A percentile compares a stretch with the other conserved stretches of the same genome.
These are phyloP conservation scores for Fusarium sp. DNA, from an alignment of 2,329 filamentous ascomycete species.

Conservation along the genomic window DNA sequence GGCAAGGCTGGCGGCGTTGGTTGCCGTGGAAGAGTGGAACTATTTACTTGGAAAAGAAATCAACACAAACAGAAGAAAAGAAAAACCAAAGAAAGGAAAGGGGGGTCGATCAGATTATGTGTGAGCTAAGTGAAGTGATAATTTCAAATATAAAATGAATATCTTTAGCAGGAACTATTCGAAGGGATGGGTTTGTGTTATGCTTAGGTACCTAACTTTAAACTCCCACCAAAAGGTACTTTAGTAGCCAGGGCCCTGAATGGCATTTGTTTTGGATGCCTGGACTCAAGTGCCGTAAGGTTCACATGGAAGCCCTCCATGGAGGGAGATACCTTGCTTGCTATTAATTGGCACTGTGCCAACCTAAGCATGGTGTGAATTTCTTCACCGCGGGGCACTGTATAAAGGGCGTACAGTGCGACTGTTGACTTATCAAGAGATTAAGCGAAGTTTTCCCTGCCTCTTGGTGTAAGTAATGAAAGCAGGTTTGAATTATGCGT, in stretches of 20 bases:
- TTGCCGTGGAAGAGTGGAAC: conserved; percentile 45
- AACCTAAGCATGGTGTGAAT: conserved; percentile 25
- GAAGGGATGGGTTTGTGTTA: conserved; percentile 11
- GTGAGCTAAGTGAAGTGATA: conserved; percentile 17
- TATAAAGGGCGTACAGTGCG: conserved; percentile 22
- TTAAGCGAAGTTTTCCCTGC: conserved; percentile 31
- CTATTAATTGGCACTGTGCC: conserved; percentile 14
- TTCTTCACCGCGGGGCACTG: conserved; percentile 28
- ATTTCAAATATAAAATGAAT: conserved; percentile 21
- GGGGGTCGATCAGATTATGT: conserved; percentile 9
- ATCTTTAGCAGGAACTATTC: neutral
- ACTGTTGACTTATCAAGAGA: neutral
- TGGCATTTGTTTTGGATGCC: conserved; percentile 8
- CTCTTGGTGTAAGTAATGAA: neutral
- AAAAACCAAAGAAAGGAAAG: conserved; percentile 21
- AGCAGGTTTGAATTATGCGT: conserved; percentile 8
- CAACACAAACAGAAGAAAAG: conserved; percentile 41
- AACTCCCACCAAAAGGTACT: neutral
- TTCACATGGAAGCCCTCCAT: neutral
- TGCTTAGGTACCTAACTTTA: neutral
- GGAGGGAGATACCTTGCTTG: conserved; percentile 3
- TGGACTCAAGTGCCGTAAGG: neutral
- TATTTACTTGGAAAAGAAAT: conserved; percentile 36
- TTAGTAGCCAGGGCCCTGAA: conserved; percentile 11
- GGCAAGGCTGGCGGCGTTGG: conserved; percentile 37